These are phyloP conservation scores for Tetrastigma voinierianum DNA, from an alignment of 164 flowering plant species.

Conservation along the genomic window DNA sequence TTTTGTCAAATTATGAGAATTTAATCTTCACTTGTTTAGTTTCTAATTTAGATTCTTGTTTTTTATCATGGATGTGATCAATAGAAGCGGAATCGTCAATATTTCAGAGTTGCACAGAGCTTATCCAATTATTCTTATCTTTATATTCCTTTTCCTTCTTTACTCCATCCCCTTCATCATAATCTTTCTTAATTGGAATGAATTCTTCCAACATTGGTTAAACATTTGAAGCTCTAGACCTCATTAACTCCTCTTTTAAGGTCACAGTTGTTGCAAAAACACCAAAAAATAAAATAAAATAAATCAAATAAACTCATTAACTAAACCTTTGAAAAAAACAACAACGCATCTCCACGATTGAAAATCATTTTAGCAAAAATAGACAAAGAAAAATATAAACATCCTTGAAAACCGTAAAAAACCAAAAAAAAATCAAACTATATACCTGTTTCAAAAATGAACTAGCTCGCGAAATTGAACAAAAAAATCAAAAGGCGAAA, in stretches of 20 bases:
- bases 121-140: conserved; percentile 56
- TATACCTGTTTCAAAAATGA: not conserved
- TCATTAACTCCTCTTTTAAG: conserved; percentile 39
- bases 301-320: not conserved
- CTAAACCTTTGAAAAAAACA: conserved; percentile 1
- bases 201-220: conserved; percentile 61
- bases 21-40: too few species aligned
- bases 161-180: not conserved
- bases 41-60: too few species aligned
- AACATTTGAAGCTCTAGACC: conserved; percentile 20
- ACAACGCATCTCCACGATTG: conserved; percentile 9
- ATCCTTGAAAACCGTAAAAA: not conserved
- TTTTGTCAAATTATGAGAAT: too few species aligned
- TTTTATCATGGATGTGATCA: too few species aligned
- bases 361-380: not conserved
- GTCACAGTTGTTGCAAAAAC: conserved; percentile 42
- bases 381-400: conserved; percentile 3
- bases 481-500: too few species aligned
- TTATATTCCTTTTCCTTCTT: not conserved
- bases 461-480: not conserved
- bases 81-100: conserved; percentile 18
- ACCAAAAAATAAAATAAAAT: not conserved
- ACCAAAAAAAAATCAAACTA: conserved; percentile 12
- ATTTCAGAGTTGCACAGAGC: conserved; percentile 82
- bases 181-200: conserved; percentile 23